These are phyloP conservation scores for Scopulariopsis brevicaulis DNA, from an alignment of 2,329 filamentous ascomycete genomes.

Conservation along the genomic window DNA sequence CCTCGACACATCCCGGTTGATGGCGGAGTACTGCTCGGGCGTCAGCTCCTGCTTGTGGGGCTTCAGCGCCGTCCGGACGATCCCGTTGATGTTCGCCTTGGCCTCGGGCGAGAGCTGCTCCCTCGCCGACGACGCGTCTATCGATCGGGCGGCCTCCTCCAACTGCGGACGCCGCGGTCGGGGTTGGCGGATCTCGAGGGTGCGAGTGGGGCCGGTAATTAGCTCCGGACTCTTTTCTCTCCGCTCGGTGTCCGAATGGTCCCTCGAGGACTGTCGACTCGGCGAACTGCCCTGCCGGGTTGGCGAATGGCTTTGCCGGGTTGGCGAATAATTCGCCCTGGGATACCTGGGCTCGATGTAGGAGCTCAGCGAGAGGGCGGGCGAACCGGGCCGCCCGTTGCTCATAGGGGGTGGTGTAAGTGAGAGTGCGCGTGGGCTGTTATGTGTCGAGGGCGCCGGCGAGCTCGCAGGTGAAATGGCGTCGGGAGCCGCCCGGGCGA, in stretches of 20 bases:
- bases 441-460: constrained; percentile 43
- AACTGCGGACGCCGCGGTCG: constrained; percentile 34
- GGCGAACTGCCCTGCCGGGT: constrained; percentile 20
- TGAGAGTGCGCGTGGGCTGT: constrained; percentile 56
- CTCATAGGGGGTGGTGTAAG: constrained; percentile 58
- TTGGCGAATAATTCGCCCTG: constrained; percentile 63
- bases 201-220: constrained; percentile 15
- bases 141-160: constrained; percentile 32
- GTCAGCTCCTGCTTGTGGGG: constrained; percentile 75
- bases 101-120: constrained; percentile 61
- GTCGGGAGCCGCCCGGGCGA: constrained; percentile 13
- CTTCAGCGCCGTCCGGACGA: constrained; percentile 74
- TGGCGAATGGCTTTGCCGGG: constrained; percentile 41
- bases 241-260: constrained; percentile 31
- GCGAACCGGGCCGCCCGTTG: constrained; percentile 47
- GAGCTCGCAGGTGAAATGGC: constrained; percentile 4
- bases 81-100: constrained; percentile 79
- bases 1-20: constrained; percentile 82
- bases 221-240: constrained; percentile 19
- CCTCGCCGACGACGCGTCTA: constrained; percentile 59
- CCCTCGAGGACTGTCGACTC: constrained; percentile 19
- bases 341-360: constrained; percentile 65
- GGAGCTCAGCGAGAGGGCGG: constrained; percentile 55
- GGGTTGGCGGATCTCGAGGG: constrained; percentile 38
- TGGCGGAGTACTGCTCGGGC: constrained; percentile 82